Evolutionary conservation across 1,284 basidiomycete genomes (phyloP).

Genomic region (Singerocomus rubriflavus): DNA sequence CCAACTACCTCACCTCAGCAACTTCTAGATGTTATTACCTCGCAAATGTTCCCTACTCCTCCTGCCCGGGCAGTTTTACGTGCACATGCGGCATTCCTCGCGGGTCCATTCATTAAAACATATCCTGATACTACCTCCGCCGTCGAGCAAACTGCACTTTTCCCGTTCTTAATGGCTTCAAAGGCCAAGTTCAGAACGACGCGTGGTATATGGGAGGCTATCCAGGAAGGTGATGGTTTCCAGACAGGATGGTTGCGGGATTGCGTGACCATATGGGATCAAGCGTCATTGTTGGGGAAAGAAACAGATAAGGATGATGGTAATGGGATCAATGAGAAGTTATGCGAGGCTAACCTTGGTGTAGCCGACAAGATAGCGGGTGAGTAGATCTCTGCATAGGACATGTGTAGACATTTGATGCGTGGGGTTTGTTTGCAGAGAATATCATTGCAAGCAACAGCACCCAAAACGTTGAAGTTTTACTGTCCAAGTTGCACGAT

Average conservation of each 20-base stretch:
- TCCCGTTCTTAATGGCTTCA: constrained; percentile 72
- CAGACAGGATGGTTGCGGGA: constrained; percentile 38
- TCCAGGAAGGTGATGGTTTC: constrained; percentile 33
- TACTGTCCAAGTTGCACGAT: constrained; percentile 49
- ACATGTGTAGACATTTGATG: not conserved
- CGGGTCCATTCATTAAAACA: constrained; percentile 42
- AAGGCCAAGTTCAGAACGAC: constrained; percentile 66
- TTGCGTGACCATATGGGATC: constrained; percentile 42
- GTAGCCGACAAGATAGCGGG: constrained; percentile 62
- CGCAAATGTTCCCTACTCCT: constrained; percentile 41
- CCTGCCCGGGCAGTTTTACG: constrained; percentile 52
- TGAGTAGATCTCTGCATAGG: constrained; percentile 35
- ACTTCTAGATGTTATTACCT: constrained; percentile 51
- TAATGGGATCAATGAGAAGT: constrained; percentile 40
- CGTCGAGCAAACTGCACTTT: constrained; percentile 61
- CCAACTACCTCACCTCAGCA: constrained; percentile 31
- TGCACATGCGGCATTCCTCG: constrained; percentile 64
- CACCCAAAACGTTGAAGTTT: constrained; percentile 39
- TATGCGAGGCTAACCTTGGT: constrained; percentile 50
- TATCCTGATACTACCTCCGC: constrained; percentile 38
- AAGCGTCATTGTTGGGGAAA: constrained; percentile 20
- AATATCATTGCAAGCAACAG: constrained; percentile 52
- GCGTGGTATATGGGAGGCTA: constrained; percentile 60
- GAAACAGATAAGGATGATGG: constrained; percentile 33
- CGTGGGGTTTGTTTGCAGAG: constrained; percentile 37